Evolutionary conservation across 2,329 filamentous ascomycete genomes (phyloP), one percentile per base, ranked within the genome.

Genomic region (Fusarium nematophilum): DNA sequence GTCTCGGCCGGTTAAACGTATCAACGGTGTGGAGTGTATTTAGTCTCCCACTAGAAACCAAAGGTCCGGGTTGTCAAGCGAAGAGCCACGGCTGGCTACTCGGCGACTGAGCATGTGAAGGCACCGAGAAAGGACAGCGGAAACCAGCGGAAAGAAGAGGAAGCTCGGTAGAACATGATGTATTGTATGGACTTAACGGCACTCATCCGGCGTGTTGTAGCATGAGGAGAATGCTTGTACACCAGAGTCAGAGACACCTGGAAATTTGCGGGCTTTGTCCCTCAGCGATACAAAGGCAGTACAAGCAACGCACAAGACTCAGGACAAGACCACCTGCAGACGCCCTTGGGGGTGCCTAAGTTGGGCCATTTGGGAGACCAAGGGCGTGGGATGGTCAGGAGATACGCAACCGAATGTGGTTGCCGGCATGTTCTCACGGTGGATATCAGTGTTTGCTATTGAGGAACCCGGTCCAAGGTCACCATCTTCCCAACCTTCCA

Each of bases 231-330:
- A 42, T 25, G 33, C 8, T 15, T 37, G 48, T 61, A 43, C 37
- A 29, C 23, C 25, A 34, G 40, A 26, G 29, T 23, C 31, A 31
- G 47, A 39, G 34, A 26, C 26, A 34, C 31, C 37, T 15, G 21
- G 39, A 21, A 15, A 53, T 47, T 10, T 50, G 52, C 42, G 45
- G 58, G 18, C 51, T 29, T 38, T 6, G 37, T 43, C 21, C 10
- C 13, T 26, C 25, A 54, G 31, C 39, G 31, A 21, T 27, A 62
- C 55, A 57, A 59, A 45, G 51, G 42, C 55, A 52, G 60, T 64
- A 53, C 59, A 60, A 29, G 14, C 45, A 48, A 36, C 39, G 21
- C 46, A 31, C 55, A 27, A 53, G 44, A 56, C 34, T 13, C 13
- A 25, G 18, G 23, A 3, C 44, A 11, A 18, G 31, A 14, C 44